phyloP scores from a whole-genome alignment of 139 green algal species.

The Chlamydomonas incerta region DNA sequence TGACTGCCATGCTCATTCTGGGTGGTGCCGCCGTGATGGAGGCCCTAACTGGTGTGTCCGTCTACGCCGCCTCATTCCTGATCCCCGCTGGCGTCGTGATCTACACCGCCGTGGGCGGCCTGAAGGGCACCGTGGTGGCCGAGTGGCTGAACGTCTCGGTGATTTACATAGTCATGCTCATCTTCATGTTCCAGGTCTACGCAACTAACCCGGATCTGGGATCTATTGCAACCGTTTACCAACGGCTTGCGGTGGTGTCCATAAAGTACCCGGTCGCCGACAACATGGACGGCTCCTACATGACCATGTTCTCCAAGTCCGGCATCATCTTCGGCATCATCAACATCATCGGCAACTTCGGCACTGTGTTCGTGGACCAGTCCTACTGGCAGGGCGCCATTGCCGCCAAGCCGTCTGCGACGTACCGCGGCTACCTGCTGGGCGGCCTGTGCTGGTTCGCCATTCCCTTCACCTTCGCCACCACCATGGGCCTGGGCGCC shows the following conservation, averaged over 20 bases:
- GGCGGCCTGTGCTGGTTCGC: conserved; percentile 93
- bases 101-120: conserved; percentile 93
- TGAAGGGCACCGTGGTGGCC: conserved; percentile 93
- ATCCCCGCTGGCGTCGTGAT: conserved; percentile 85
- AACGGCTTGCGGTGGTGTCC: conserved; percentile 66
- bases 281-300: conserved; percentile 89
- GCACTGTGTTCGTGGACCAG: conserved; percentile 94
- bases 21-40: conserved; percentile 91
- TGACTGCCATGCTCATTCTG: conserved; percentile 93
- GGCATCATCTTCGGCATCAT: conserved; percentile 97
- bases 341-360: conserved; percentile 97
- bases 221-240: conserved; percentile 73
- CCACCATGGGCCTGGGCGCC: conserved; percentile 87
- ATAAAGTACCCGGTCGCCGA: conserved; percentile 67
- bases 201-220: conserved; percentile 56
- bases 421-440: conserved; percentile 84
- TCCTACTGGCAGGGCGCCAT: conserved; percentile 93
- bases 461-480: conserved; percentile 95
- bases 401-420: conserved; percentile 84
- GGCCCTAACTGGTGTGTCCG: conserved; percentile 70
- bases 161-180: conserved; percentile 88
- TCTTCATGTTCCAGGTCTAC: conserved; percentile 91
- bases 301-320: conserved; percentile 91
- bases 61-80: conserved; percentile 74
- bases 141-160: conserved; percentile 85